Base-by-base conservation (phyloP, 352 stramenopile genomes). In the Aphanomyces cochlioides region DNA sequence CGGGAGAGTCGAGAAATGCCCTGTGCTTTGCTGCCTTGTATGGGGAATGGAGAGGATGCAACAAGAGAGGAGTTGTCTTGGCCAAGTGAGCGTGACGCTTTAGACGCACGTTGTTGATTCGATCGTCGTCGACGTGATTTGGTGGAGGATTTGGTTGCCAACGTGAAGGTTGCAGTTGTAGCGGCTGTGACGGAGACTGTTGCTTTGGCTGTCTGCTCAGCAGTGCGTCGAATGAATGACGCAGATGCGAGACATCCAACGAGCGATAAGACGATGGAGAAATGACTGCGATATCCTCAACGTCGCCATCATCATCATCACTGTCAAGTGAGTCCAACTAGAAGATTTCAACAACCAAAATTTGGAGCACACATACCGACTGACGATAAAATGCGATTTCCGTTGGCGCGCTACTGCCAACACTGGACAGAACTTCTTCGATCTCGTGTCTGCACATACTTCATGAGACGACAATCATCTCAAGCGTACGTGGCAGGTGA, bases 351-450 rank as follows among this genome's bases (percentile, higher is more conserved):
- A 36, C 41, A 1, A 69, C 40, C 10, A 10, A 50, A 10, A 69
- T 36, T 7, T 17, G 8, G 17, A 58, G 8, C 57, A 19, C 1
- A 81, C 81, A 60, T 78, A 93, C 85, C 63, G 81, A 86, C 6
- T 83, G 79, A 2, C 85, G 85, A 63, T 88, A 77, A 12, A 80
- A 84, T 15, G 82, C 69, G 5, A 79, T 67, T 7, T 85, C 69
- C 0, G 85, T 93, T 6, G 77, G 84, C 7, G 78, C 83, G 39
- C 81, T 88, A 60, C 83, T 90, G 38, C 74, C 64, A n/a, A 92
- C 76, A 60, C 85, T 92, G 5, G 75, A 78, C 13, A 19, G 43
- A 53, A 74, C 66, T 66, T 79, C 40, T 34, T 69, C 43, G 59
- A 77, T 70, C 28, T 63, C 53, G 40, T 50, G 28, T 58, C 28